Evolutionary conservation across 202 grass and related monocot genomes (phyloP).

Genomic region (Zoysia matrella): DNA sequence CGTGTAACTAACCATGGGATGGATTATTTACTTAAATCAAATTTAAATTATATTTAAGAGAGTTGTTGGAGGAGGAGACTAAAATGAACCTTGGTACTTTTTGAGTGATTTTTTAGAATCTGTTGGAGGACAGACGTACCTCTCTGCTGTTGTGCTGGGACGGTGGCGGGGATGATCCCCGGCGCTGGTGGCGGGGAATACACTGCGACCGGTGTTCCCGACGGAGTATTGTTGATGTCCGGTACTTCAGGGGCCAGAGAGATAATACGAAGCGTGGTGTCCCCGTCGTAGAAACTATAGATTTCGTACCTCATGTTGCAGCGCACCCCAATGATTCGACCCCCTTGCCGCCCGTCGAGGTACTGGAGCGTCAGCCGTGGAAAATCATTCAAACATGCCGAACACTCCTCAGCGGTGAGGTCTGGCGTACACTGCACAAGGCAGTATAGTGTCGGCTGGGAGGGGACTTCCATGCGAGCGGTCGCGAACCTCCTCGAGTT

Average conservation of each 20-base stretch:
- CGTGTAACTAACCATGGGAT: too few relatives aligned
- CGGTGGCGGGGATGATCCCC: not conserved
- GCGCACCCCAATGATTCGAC: not conserved
- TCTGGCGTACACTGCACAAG: constrained; percentile 58
- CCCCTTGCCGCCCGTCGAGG: constrained; percentile 41
- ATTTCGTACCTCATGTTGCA: constrained; percentile 66
- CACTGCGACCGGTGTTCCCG: not conserved
- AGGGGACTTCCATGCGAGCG: constrained; percentile 14
- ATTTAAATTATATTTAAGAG: too few relatives aligned
- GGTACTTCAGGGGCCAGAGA: not conserved
- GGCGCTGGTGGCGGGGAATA: not conserved
- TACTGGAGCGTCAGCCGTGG: not conserved
- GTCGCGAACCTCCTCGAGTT: constrained; percentile 30
- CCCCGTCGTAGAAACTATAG: constrained; percentile 33
- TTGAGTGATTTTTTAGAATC: too few relatives aligned
- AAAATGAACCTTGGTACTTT: too few relatives aligned
- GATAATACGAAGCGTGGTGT: constrained; percentile 11
- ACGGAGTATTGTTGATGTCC: not conserved
- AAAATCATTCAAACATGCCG: constrained; percentile 18
- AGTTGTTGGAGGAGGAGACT: too few relatives aligned
- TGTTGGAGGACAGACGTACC: too few relatives aligned
- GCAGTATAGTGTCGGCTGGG: constrained; percentile 33
- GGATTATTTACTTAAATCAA: too few relatives aligned
- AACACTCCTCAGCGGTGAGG: constrained; percentile 1
- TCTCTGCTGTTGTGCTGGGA: not conserved